Percentiles rank a stretch among this genome's conserved stretches.
These are phyloP conservation scores for Aspergillus oerlinghausenensis DNA, from an alignment of 2,329 filamentous ascomycete species.

Conservation along the genomic window DNA sequence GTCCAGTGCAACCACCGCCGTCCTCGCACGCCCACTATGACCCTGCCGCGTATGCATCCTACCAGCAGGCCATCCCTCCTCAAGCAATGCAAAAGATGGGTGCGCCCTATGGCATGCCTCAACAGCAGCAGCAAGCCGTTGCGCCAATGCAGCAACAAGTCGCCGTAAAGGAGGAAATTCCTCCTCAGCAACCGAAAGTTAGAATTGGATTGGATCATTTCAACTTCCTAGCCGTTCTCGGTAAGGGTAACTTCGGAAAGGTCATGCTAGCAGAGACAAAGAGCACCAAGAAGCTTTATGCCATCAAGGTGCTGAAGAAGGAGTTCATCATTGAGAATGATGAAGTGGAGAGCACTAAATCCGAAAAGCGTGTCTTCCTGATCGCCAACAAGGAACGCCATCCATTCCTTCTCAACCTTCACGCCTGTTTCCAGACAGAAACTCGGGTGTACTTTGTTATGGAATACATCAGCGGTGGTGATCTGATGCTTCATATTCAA, in stretches of 20 bases:
- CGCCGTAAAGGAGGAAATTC: conserved; percentile 26
- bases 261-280: conserved; percentile 99
- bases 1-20: conserved; percentile 40
- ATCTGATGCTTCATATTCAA: conserved; percentile 98
- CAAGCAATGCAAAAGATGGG: conserved; percentile 25
- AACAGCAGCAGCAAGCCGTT: conserved; percentile 20
- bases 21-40: conserved; percentile 46
- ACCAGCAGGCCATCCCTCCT: conserved; percentile 27
- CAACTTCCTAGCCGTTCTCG: conserved; percentile 96
- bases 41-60: conserved; percentile 38
- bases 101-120: conserved; percentile 26
- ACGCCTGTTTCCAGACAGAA: conserved; percentile 98
- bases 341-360: conserved; percentile 95
- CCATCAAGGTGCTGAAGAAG: conserved; percentile 98
- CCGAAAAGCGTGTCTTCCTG: conserved; percentile 94
- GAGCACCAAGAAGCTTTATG: conserved; percentile 83
- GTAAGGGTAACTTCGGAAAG: conserved; percentile 99
- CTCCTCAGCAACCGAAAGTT: conserved; percentile 37
- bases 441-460: conserved; percentile 98
- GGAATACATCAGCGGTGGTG: conserved; percentile 98
- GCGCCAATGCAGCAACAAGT: conserved; percentile 19
- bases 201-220: conserved; percentile 96
- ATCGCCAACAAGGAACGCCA: conserved; percentile 96
- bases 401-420: conserved; percentile 89
- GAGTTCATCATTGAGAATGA: conserved; percentile 99